Evolutionary conservation across 1,284 basidiomycete genomes (phyloP).

Genomic region (Trametes polyzona): DNA sequence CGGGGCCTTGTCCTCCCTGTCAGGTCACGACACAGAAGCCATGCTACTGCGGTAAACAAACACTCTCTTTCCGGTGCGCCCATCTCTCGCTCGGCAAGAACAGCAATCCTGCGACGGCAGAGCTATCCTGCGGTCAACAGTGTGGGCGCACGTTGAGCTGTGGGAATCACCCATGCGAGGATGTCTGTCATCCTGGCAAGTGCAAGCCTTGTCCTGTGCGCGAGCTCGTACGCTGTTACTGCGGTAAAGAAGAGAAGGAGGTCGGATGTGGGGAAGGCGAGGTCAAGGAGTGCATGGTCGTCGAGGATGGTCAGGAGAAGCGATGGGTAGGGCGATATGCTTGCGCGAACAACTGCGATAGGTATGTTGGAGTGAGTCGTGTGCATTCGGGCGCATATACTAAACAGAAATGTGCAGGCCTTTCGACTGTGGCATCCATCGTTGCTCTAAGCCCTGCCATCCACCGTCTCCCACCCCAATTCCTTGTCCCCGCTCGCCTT

Average conservation of each 20-base stretch:
- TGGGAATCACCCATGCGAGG: slow-evolving; percentile 67
- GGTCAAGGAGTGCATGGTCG: slow-evolving; percentile 32
- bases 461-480: slow-evolving; percentile 63
- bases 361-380: slow-evolving; percentile 41
- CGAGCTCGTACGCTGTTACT: slow-evolving; percentile 72
- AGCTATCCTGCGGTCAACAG: slow-evolving; percentile 67
- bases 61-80: slow-evolving; percentile 68
- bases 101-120: slow-evolving; percentile 36
- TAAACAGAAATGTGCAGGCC: slow-evolving; percentile 41
- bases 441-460: slow-evolving; percentile 73
- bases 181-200: slow-evolving; percentile 72
- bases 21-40: slow-evolving; percentile 53
- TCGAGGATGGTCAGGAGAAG: slow-evolving; percentile 39
- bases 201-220: slow-evolving; percentile 66
- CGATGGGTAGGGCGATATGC: slow-evolving; percentile 73
- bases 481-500: slow-evolving; percentile 76
- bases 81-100: slow-evolving; percentile 40
- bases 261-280: slow-evolving; percentile 69
- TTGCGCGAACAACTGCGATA: slow-evolving; percentile 66
- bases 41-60: slow-evolving; percentile 71
- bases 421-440: slow-evolving; percentile 80
- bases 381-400: not conserved
- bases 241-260: slow-evolving; percentile 67
- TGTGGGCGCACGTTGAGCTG: slow-evolving; percentile 68
- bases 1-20: slow-evolving; percentile 81